These are phyloP conservation scores for Plantago major DNA, from an alignment of 257 asterid species.

Conservation along the genomic window DNA sequence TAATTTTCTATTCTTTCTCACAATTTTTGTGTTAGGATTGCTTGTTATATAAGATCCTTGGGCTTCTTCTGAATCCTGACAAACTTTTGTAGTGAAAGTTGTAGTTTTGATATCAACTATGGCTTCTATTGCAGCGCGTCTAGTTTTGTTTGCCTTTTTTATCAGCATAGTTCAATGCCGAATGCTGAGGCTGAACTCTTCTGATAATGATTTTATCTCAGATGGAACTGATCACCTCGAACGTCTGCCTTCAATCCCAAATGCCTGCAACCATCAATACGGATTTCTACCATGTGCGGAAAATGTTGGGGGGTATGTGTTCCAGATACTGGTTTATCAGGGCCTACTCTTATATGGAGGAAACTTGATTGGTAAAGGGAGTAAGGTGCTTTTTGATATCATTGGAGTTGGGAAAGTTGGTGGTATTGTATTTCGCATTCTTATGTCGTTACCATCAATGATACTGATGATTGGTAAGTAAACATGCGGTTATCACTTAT, in stretches of 20 bases:
- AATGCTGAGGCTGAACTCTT: constrained; percentile 6
- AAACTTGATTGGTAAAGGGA: constrained; percentile 34
- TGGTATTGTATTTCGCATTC: constrained; percentile 47
- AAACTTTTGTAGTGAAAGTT: not conserved
- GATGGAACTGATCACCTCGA: not conserved
- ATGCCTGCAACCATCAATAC: constrained; percentile 41
- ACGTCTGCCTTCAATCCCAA: constrained; percentile 5
- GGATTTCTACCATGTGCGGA: constrained; percentile 68
- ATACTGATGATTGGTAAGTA: constrained; percentile 47
- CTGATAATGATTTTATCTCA: constrained; percentile 8
- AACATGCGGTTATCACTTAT: too few relatives aligned
- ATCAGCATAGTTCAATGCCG: constrained; percentile 10
- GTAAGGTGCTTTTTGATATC: constrained; percentile 36
- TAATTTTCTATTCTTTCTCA: too few relatives aligned
- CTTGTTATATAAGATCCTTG: not conserved
- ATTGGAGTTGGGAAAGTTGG: constrained; percentile 45
- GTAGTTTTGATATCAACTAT: not conserved
- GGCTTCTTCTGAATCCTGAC: not conserved
- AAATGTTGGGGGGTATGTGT: constrained; percentile 34
- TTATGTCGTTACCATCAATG: constrained; percentile 53
- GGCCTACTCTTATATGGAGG: constrained; percentile 44
- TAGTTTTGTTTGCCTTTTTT: not conserved
- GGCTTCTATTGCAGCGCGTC: not conserved
- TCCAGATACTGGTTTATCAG: constrained; percentile 43
- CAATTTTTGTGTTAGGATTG: not conserved